Evolutionary conservation across 805 yeast genomes (phyloP), one percentile per base, ranked within the genome.

Genomic region (Wickerhamomyces chaumierensis): DNA sequence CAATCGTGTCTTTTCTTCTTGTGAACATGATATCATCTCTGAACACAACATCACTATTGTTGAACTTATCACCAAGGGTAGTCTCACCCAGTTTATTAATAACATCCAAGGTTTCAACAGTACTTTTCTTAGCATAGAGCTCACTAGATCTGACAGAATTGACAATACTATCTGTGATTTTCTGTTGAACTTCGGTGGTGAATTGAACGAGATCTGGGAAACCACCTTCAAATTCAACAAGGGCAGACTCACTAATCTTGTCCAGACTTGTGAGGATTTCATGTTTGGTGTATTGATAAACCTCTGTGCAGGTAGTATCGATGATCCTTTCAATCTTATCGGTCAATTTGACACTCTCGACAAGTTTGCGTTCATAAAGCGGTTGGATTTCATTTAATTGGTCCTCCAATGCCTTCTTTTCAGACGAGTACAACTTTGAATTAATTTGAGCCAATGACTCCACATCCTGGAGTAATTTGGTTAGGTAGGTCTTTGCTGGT

Each of bases 401-500:
- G 3, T 47, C 44, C n/a, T 58, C 48, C 43, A 75, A 60, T 27
- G 64, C 57, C 4, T 66, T 66, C 37, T 68, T 69, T 40, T 77
- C 83, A 19, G 63, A 59, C 13, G 58, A 47, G 46, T 77, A 71
- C 13, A 72, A 61, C n/a, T 66, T 58, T 37, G 75, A 68, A 54
- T 88, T 92, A n/a, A 73, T 60, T 9, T 66, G 60, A 0, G 94
- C 69, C 17, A 92, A 63, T 1, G 62, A 59, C 36, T 63, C 62
- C 32, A 90, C 52, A 51, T 92, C 99, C 18, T 57, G 57, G 33
- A 83, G 68, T 12, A 88, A 53, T 49, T 87, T 90, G 16, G 68
- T 43, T 21, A 90, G 61, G 49, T 82, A 92, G n/a, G 80, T 88
- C 53, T 87, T 86, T 0, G 96, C 97, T 0, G 99, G 99, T 28